These are phyloP conservation scores for Aspergillus carlsbadensis DNA, from an alignment of 495 filamentous ascomycete species.

Conservation along the genomic window DNA sequence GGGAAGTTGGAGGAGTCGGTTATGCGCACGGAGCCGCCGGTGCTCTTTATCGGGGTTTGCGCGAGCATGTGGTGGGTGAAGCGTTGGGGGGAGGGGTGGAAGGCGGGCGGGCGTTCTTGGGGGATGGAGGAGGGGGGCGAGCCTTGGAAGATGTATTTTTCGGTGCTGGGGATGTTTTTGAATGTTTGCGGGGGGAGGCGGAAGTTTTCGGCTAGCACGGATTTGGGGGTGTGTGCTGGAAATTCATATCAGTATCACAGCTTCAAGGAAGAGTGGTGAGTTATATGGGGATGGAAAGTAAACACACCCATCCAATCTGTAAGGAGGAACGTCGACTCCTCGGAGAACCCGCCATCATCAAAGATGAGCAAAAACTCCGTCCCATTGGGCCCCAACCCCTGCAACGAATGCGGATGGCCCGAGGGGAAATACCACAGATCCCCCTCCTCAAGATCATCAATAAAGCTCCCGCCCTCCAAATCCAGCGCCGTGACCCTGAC, in stretches of 20 bases:
- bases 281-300: not conserved
- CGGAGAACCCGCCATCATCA: conserved; percentile 66
- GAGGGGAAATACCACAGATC: conserved; percentile 78
- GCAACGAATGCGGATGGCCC: conserved; percentile 67
- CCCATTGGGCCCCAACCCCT: conserved; percentile 63
- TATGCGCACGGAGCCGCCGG: conserved; percentile 60
- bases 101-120: conserved; percentile 32
- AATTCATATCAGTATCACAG: not conserved
- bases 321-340: conserved; percentile 68
- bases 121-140: conserved; percentile 49
- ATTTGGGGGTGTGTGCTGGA: conserved; percentile 59
- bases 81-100: conserved; percentile 57
- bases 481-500: conserved; percentile 66
- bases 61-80: conserved; percentile 64
- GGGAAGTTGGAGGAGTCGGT: conserved; percentile 66
- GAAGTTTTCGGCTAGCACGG: conserved; percentile 66
- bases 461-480: conserved; percentile 65
- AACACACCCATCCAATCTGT: conserved; percentile 63
- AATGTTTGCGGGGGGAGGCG: conserved; percentile 58
- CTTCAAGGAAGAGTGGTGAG: not conserved
- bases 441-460: conserved; percentile 67
- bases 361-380: conserved; percentile 72
- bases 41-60: conserved; percentile 51
- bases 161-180: conserved; percentile 51
- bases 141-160: conserved; percentile 72